Evolutionary conservation across 768 basidiomycete genomes (phyloP), one percentile per base, ranked within the genome.

Genomic region (Xerocomus spinulosus): DNA sequence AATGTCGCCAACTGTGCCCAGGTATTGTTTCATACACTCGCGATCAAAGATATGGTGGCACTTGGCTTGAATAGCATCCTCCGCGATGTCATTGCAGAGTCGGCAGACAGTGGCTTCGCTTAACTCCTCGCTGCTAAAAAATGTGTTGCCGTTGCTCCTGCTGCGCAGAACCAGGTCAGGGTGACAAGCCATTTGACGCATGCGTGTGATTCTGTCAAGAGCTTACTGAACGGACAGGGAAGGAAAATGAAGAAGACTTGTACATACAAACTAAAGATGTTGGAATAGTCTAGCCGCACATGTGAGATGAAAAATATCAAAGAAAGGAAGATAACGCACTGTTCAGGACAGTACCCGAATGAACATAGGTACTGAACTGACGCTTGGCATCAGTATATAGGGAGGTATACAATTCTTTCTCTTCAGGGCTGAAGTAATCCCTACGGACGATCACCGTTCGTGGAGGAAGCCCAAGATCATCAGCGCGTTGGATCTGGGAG

Each of bases 11-110:
- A 80, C 77, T 2, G 84, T 78, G 54, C 89, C 80, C 40, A 98
- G 75, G 63, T 97, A 97, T 65, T 94, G 92, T 59, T 80, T 83
- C 67, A 99, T 94, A 60, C 96, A 99, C 62, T 93, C 90, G 46
- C 96, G 80, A 64, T 97, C 93, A 60, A 96, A 99, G 52, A 96
- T 85, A 62, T 99, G 96, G 33, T 80, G 81, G 62, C 96, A 99
- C 57, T 83, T 88, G 21, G 92, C 85, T 61, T 91, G 83, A 53
- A 99, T 97, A 3, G 96, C 92, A 60, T 99, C 96, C 68, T 99
- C 96, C 0, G 92, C 95, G 33, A 96, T 76, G 57, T 99, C 96
- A 58, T 92, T 91, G 68, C 96, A 99, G n/a, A 99, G 70, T 46
- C 96, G 79, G 62, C 96, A 99, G 8, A 97, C 80, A 0, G 89